Evolutionary conservation across 805 yeast species (phyloP), one percentile per base, ranked within the genome.

Genomic region (Groenewaldozyma tartarivorans): DNA sequence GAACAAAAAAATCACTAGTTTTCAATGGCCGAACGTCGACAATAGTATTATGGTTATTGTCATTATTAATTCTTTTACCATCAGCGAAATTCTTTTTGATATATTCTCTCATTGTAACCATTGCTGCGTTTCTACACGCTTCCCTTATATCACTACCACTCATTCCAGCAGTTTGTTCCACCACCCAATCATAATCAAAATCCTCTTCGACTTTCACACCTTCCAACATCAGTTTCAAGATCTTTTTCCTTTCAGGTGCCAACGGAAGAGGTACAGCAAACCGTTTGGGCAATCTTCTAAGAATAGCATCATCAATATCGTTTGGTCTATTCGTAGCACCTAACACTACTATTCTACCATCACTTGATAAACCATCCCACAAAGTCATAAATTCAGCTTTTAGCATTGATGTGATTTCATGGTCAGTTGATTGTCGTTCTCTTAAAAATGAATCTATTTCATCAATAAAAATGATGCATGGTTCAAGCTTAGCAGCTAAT

Each of bases 361-460:
- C 58, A 44, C 79, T 75, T 6, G 82, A 72, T 24, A 90, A 66
- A 0, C 98, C 98, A 60, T 90, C 98, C 97, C 97, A 90, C 38
- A 90, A 65, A 0, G 96, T 86, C 96, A 90, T 90, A 55, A 90
- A 92, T 61, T 90, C 97, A 1, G 97, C 95, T 62, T 90, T 90
- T 47, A 90, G 67, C 73, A 81, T 80, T 1, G 96, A 85, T 22
- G 95, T 87, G n/a, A 85, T 87, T 62, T 90, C 98, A 62, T 90
- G 96, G 62, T 90, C 98, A 37, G 70, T 68, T 1, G 85, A 72
- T 16, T 80, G 72, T 47, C 98, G 72, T 55, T 86, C 95, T 50
- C 96, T 74, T 51, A 90, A 67, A 56, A 90, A 87, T 4, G 96
- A 85, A 64, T 90, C 98, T 45, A 90, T 92, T 61, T 90, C 98